phyloP scores from a whole-genome alignment of 2,329 filamentous ascomycete genomes.

The Tetracladium maxilliforme region DNA sequence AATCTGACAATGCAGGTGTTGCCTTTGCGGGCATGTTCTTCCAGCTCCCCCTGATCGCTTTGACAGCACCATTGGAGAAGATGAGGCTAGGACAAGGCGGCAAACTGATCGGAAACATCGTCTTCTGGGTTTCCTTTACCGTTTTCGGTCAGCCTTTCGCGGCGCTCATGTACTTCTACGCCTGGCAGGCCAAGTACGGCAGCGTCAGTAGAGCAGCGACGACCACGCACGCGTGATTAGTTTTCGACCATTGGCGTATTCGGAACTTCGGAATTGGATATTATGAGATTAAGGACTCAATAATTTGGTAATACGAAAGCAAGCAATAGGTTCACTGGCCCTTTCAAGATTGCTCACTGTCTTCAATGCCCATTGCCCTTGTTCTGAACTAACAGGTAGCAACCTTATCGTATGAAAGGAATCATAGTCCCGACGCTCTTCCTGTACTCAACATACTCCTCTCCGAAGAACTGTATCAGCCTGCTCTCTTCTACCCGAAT shows the following conservation, averaged over 20 bases:
- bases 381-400: no score
- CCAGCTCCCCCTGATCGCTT: conserved; percentile 73
- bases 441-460: conserved; percentile 65
- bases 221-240: no score
- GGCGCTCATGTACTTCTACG: conserved; percentile 89
- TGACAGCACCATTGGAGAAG: conserved; percentile 69
- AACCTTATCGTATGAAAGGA: conserved; percentile 52
- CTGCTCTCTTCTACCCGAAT: conserved; percentile 68
- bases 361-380: no score
- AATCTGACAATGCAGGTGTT: conserved; percentile 42
- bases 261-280: no score
- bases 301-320: no score
- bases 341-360: no score
- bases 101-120: conserved; percentile 74
- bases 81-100: conserved; percentile 62
- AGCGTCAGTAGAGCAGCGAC: conserved; percentile 41
- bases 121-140: conserved; percentile 95
- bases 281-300: no score
- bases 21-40: conserved; percentile 90
- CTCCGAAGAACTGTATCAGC: conserved; percentile 68
- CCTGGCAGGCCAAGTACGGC: conserved; percentile 96
- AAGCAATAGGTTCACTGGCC: no score
- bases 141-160: conserved; percentile 89
- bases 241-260: no score
- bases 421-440: conserved; percentile 62